Evolutionary conservation across 768 basidiomycete genomes (phyloP), one percentile per base, ranked within the genome.

Genomic region (Mycena kentingensis): DNA sequence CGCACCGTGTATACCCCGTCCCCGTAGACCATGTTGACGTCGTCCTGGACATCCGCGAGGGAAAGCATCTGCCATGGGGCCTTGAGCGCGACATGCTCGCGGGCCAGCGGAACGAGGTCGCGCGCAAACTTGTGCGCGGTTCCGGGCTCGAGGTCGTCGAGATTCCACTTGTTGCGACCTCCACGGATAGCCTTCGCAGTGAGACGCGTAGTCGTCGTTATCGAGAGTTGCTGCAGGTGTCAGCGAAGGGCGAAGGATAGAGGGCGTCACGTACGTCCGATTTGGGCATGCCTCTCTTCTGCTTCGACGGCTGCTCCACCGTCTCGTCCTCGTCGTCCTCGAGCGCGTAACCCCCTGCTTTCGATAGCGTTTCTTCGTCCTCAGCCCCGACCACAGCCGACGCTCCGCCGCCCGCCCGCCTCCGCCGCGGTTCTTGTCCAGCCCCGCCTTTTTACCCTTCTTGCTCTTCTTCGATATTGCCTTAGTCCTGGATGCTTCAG

Each of bases 241-340:
- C 12, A 37, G 18, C 11, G 18, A 19, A 7, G 19, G 36, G 6
- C 7, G 6, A 18, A 19, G 6, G 36, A 10, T 10, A 6, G 10
- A 19, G 7, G 7, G n/a, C n/a, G 36, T 37, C 8, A 37, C 36
- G 36, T 18, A 37, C 36, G 18, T 37, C 36, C 36, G 36, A 37
- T 18, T 37, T 37, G 18, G 36, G 36, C 8, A 37, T 7, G 18
- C 36, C 36, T 18, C 6, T 11, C 36, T 37, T 37, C 12, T 18
- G 36, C 18, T 37, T 37, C 11, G 11, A 7, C 18, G 36, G 36
- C 18, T 11, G 10, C 24, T 39, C 38, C 6, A 50, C 49, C 27
- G 28, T 21, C 49, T 50, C 49, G 27, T 41, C 26, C 24, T 41
- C 49, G n/a, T 50, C 49, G 25, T 50, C 38, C 24, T 39, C 49